A percentile compares a stretch with the other conserved stretches of the same genome.
phyloP scores from a whole-genome alignment of 164 flowering plant species.

The Buxus sempervirens region DNA sequence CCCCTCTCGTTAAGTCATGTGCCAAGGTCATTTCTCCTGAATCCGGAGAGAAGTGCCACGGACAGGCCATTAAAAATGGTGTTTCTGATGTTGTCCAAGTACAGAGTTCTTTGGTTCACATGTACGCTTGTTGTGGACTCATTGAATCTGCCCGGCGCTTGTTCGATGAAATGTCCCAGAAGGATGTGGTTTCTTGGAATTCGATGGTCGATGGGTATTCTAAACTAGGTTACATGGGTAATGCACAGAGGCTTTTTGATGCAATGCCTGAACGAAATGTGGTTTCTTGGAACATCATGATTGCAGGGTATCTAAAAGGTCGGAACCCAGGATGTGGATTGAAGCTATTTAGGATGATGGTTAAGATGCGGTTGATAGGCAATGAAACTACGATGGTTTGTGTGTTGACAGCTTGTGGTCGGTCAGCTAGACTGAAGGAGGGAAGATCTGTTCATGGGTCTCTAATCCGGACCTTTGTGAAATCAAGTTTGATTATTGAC shows the following conservation, averaged over 20 bases:
- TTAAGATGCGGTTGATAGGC: constrained; percentile 26
- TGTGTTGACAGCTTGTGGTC: constrained; percentile 51
- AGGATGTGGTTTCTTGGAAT: too few relatives aligned
- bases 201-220: constrained; percentile 42
- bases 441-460: constrained; percentile 71
- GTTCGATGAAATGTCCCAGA: constrained; percentile 46
- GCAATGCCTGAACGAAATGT: constrained; percentile 57
- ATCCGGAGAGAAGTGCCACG: constrained; percentile 54
- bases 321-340: constrained; percentile 54
- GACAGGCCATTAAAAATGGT: constrained; percentile 55
- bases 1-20: constrained; percentile 45
- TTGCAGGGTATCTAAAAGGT: constrained; percentile 46
- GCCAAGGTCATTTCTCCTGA: constrained; percentile 23
- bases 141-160: constrained; percentile 33
- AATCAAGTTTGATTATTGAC: constrained; percentile 38
- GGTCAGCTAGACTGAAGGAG: constrained; percentile 61
- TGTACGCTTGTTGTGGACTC: constrained; percentile 48
- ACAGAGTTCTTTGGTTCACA: constrained; percentile 56
- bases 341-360: constrained; percentile 67
- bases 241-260: constrained; percentile 51
- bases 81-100: constrained; percentile 45
- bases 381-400: constrained; percentile 44
- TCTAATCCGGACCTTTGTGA: constrained; percentile 24
- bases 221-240: constrained; percentile 30
- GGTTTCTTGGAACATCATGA: constrained; percentile 68